Conservation (phyloP, 2,329 filamentous ascomycete species). For the Chrysosporium keratinophilum region DNA sequence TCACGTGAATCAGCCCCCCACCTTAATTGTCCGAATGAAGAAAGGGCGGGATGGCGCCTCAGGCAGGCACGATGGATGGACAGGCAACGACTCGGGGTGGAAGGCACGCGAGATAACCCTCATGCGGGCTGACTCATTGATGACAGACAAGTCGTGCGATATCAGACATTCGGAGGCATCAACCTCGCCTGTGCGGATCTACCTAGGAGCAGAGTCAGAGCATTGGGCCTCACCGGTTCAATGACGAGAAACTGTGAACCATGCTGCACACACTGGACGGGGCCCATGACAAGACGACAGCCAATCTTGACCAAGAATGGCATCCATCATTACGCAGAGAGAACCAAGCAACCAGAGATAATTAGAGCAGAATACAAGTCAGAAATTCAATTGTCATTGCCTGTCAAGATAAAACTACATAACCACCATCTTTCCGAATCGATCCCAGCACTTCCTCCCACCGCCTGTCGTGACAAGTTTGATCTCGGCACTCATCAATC, state of each 20-base stretch:
- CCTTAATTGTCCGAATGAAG: conserved; percentile 3
- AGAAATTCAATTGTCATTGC: background rate
- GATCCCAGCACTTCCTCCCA: background rate
- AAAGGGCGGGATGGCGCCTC: background rate
- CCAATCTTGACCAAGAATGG: too few relatives aligned
- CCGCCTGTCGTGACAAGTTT: background rate
- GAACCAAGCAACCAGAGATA: background rate
- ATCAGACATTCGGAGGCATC: background rate
- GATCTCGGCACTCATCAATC: background rate
- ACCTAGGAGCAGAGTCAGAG: background rate
- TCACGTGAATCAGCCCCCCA: conserved; percentile 5
- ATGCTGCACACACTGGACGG: too few relatives aligned
- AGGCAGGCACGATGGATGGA: too few relatives aligned
- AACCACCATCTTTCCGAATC: background rate
- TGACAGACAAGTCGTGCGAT: background rate
- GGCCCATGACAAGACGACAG: too few relatives aligned
- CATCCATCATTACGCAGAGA: background rate
- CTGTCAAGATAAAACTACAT: background rate
- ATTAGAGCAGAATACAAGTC: background rate
- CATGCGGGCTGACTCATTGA: too few relatives aligned
- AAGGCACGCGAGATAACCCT: too few relatives aligned
- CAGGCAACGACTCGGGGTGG: too few relatives aligned
- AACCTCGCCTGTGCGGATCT: background rate
- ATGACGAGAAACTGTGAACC: background rate
- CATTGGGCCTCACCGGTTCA: conserved; percentile 1